phyloP scores from a whole-genome alignment of 192 early-diverging fungal species.

The Obelidium mucronatum region DNA sequence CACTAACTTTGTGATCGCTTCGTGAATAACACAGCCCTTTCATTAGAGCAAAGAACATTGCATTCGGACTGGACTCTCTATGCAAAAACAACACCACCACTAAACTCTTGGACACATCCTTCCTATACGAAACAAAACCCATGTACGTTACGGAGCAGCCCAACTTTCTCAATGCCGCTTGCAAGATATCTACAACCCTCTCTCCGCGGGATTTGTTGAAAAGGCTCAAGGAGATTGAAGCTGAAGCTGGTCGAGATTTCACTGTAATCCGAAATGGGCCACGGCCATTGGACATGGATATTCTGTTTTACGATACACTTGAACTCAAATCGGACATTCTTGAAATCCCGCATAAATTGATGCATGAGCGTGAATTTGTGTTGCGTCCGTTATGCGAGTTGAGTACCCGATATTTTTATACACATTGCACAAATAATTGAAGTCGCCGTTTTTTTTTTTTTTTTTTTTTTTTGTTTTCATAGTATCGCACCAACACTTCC shows the following conservation, averaged over 20 bases:
- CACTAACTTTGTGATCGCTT: too few species aligned
- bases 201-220: conserved; percentile 75
- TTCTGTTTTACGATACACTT: conserved; percentile 88
- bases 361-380: conserved; percentile 95
- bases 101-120: conserved; percentile 86
- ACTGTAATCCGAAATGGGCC: conserved; percentile 77
- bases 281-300: conserved; percentile 94
- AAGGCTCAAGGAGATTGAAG: conserved; percentile 86
- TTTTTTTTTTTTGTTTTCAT: too few species aligned
- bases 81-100: conserved; percentile 47
- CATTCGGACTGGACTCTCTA: conserved; percentile 69
- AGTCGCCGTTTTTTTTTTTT: too few species aligned
- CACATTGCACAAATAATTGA: background rate
- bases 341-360: conserved; percentile 87
- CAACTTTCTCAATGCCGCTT: conserved; percentile 88
- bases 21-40: background rate
- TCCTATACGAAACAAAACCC: conserved; percentile 94
- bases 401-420: conserved; percentile 38
- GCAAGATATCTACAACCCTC: conserved; percentile 81
- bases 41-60: conserved; percentile 67
- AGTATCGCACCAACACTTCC: conserved; percentile 88
- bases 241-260: conserved; percentile 78
- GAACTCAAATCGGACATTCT: conserved; percentile 71
- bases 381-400: conserved; percentile 92
- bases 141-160: conserved; percentile 97